Evolutionary conservation across 2,329 filamentous ascomycete species (phyloP).

Genomic region (Cladorrhinum sp.): DNA sequence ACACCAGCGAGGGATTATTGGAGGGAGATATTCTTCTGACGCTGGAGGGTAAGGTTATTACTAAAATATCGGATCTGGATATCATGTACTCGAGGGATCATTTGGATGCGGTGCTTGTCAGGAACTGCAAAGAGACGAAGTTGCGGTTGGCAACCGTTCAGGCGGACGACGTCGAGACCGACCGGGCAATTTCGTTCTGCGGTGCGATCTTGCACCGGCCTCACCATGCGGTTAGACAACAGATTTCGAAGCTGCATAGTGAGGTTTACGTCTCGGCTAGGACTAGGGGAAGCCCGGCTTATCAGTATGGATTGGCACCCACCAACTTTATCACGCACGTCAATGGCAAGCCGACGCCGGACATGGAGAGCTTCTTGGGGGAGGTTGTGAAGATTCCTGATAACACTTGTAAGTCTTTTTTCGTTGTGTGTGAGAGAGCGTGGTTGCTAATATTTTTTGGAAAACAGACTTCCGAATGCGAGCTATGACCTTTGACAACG

Average conservation of each 20-base stretch:
- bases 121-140: slow-evolving; percentile 74
- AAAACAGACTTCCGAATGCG: slow-evolving; percentile 80
- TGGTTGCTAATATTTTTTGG: not conserved
- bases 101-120: slow-evolving; percentile 81
- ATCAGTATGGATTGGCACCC: slow-evolving; percentile 87
- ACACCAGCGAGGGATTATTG: slow-evolving; percentile 57
- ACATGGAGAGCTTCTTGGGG: slow-evolving; percentile 74
- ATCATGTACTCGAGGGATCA: slow-evolving; percentile 89
- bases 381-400: slow-evolving; percentile 87
- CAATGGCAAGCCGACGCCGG: slow-evolving; percentile 80
- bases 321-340: slow-evolving; percentile 98
- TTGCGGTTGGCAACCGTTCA: slow-evolving; percentile 81
- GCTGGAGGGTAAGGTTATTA: slow-evolving; percentile 88
- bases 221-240: slow-evolving; percentile 93
- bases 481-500: slow-evolving; percentile 97
- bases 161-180: slow-evolving; percentile 87
- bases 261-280: slow-evolving; percentile 94
- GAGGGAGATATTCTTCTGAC: slow-evolving; percentile 93
- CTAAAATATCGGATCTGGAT: slow-evolving; percentile 87
- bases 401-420: slow-evolving; percentile 70
- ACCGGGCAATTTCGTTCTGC: slow-evolving; percentile 90
- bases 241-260: slow-evolving; percentile 93
- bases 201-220: slow-evolving; percentile 90
- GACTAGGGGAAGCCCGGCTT: slow-evolving; percentile 76
- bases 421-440: not conserved